These are phyloP conservation scores for Ciborinia camelliae DNA, from an alignment of 2,329 filamentous ascomycete species.

Conservation along the genomic window DNA sequence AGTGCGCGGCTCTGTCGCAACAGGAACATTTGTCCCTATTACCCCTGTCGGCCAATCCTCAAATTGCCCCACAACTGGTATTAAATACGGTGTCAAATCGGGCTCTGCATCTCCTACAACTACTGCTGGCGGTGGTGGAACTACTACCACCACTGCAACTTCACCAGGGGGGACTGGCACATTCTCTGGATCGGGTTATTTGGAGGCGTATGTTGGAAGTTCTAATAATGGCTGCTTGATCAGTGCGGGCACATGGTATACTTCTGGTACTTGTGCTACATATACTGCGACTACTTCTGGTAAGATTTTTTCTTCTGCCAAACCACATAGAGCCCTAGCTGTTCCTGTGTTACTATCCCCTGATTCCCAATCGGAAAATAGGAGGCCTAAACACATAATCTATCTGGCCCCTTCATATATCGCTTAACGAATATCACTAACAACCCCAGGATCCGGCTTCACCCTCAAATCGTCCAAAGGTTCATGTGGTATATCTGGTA, in stretches of 20 bases:
- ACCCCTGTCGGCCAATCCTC: slow-evolving; percentile 23
- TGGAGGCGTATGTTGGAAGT: slow-evolving; percentile 53
- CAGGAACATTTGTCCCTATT: slow-evolving; percentile 46
- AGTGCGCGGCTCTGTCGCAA: slow-evolving; percentile 50
- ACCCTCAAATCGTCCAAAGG: slow-evolving; percentile 58
- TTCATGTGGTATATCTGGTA: slow-evolving; percentile 52
- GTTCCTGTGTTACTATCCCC: not conserved
- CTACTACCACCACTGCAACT: slow-evolving; percentile 45
- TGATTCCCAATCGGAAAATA: not conserved
- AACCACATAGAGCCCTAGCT: not conserved
- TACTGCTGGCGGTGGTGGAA: slow-evolving; percentile 37
- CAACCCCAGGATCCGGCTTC: slow-evolving; percentile 32
- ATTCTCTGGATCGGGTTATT: slow-evolving; percentile 53
- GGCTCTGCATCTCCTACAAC: slow-evolving; percentile 28
- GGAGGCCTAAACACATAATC: not conserved
- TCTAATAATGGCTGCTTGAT: slow-evolving; percentile 63
- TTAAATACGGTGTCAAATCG: slow-evolving; percentile 52
- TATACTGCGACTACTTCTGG: slow-evolving; percentile 54
- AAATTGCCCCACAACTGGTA: slow-evolving; percentile 56
- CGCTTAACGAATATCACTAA: not conserved
- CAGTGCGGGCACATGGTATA: slow-evolving; percentile 64
- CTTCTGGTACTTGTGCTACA: slow-evolving; percentile 63
- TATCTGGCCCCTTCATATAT: not conserved
- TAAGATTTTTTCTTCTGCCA: slow-evolving; percentile 38
- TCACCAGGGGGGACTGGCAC: slow-evolving; percentile 37